Evolutionary conservation across 2,329 filamentous ascomycete species (phyloP).

Genomic region (Ustulina deusta): DNA sequence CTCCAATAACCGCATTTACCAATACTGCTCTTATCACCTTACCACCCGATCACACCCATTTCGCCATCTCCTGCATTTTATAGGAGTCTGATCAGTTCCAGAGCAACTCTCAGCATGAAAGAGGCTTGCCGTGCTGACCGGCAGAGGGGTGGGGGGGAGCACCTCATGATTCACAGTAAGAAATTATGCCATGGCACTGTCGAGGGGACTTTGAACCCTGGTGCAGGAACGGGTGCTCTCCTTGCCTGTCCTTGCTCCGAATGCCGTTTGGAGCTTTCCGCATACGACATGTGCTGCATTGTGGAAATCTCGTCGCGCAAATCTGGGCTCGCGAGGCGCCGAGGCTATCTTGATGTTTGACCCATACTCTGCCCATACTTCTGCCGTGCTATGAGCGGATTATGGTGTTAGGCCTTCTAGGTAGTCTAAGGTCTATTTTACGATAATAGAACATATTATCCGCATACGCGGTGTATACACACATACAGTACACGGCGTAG

Average conservation of each 20-base stretch:
- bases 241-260: constrained; percentile 7
- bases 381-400: constrained; percentile 7
- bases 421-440: too few species aligned
- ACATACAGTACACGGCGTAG: not conserved
- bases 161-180: constrained; percentile 18
- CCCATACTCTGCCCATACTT: constrained; percentile 1
- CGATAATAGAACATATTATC: too few species aligned
- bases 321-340: constrained; percentile 1
- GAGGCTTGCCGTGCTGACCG: constrained; percentile 29
- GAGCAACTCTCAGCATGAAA: constrained; percentile 16
- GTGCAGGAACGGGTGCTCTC: not conserved
- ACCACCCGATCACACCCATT: constrained; percentile 28
- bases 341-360: not conserved
- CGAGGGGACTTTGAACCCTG: constrained; percentile 18
- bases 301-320: not conserved
- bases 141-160: constrained; percentile 27
- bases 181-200: not conserved
- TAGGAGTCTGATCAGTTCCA: not conserved
- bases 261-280: constrained; percentile 21
- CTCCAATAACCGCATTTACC: constrained; percentile 18
- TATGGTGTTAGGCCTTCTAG: not conserved
- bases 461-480: not conserved
- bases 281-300: constrained; percentile 24
- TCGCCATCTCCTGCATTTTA: constrained; percentile 29
- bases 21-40: not conserved